Conservation (phyloP, 495 filamentous ascomycete species). For the Podospora pseudocomata region DNA sequence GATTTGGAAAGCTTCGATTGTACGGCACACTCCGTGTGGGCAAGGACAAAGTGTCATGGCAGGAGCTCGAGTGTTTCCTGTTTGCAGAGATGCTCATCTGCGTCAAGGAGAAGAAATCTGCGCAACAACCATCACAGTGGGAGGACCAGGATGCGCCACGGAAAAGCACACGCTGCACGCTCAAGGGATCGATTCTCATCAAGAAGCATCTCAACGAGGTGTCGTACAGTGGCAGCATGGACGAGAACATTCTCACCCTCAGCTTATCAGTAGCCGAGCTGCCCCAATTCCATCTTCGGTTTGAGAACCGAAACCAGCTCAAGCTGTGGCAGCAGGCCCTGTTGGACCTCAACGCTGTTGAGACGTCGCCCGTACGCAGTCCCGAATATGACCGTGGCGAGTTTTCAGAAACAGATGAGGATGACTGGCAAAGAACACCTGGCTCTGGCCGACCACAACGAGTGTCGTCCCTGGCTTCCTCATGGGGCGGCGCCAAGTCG, state of each 20-base stretch:
- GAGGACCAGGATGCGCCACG: conserved; percentile 57
- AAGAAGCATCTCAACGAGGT: conserved; percentile 96
- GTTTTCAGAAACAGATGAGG: conserved; percentile 81
- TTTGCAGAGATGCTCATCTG: conserved; percentile 99
- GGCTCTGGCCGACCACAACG: conserved; percentile 61
- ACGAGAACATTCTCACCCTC: conserved; percentile 82
- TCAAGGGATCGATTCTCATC: conserved; percentile 97
- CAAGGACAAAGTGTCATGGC: conserved; percentile 96
- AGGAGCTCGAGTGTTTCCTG: conserved; percentile 95
- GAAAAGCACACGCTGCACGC: conserved; percentile 72
- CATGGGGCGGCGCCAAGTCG: conserved; percentile 78
- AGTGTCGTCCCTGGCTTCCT: conserved; percentile 80
- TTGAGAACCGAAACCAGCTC: conserved; percentile 78
- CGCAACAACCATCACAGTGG: conserved; percentile 54
- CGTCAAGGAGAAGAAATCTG: conserved; percentile 89
- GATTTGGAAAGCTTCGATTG: conserved; percentile 89
- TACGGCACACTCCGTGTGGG: conserved; percentile 91
- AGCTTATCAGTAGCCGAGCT: conserved; percentile 91
- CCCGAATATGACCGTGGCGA: conserved; percentile 73
- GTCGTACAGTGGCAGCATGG: conserved; percentile 59
- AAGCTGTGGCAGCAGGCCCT: conserved; percentile 90
- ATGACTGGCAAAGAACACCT: conserved; percentile 70
- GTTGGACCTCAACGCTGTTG: conserved; percentile 71
- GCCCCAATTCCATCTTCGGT: conserved; percentile 94
- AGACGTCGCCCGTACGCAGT: conserved; percentile 57